Conservation (phyloP, 495 filamentous ascomycete species). For the Neurospora sp. region DNA sequence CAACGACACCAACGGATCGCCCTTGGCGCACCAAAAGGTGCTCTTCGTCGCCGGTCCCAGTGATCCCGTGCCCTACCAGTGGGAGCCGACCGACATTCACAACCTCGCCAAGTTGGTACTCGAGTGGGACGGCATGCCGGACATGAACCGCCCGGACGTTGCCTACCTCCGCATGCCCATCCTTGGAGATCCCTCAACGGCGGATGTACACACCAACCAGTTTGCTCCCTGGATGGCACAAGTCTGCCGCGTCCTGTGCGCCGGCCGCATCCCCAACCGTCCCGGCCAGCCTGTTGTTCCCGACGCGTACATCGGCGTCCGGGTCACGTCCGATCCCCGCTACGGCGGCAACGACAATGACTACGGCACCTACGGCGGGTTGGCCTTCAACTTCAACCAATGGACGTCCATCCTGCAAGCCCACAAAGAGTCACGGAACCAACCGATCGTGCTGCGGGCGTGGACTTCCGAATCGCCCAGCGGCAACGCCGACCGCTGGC, state of each 20-base stretch:
- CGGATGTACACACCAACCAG: constrained; percentile 8
- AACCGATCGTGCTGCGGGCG: background rate
- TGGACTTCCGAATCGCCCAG: background rate
- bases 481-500: constrained; percentile 6
- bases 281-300: constrained; percentile 17
- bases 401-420: constrained; percentile 5
- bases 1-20: background rate
- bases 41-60: constrained; percentile 11
- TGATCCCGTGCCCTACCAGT: constrained; percentile 10
- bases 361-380: constrained; percentile 11
- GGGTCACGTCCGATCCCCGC: background rate
- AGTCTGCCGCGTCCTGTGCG: constrained; percentile 13
- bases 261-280: constrained; percentile 9
- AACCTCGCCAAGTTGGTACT: constrained; percentile 10
- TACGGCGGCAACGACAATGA: background rate
- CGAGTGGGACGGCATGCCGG: constrained; percentile 7
- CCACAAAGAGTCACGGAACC: background rate
- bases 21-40: background rate
- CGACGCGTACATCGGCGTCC: constrained; percentile 10
- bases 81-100: constrained; percentile 8
- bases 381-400: constrained; percentile 3
- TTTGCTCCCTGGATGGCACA: constrained; percentile 11
- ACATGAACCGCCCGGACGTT: constrained; percentile 13
- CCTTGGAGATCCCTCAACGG: background rate
- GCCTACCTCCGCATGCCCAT: constrained; percentile 22